Conservation (phyloP, 202 grass and related monocot genomes). For the Thinopyrum obtusiflorum region DNA sequence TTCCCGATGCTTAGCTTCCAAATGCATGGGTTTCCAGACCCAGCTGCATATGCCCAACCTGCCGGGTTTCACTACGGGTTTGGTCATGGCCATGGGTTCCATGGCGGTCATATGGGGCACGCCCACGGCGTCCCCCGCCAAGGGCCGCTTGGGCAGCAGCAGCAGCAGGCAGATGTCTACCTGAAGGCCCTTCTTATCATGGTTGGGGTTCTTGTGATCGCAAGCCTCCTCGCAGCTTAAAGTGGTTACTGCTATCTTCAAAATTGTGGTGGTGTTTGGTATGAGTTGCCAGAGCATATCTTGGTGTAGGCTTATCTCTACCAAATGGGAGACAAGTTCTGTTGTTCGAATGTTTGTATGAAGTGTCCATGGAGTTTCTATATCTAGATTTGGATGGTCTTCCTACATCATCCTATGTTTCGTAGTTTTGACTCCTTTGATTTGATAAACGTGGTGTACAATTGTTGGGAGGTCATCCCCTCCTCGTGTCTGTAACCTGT, state of each 20-base stretch:
- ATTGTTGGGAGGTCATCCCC: slow-evolving; percentile 8
- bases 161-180: slow-evolving; percentile 52
- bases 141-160: slow-evolving; percentile 41
- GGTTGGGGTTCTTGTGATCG: slow-evolving; percentile 49
- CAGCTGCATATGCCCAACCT: slow-evolving; percentile 37
- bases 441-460: slow-evolving; percentile 4
- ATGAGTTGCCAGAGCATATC: not conserved
- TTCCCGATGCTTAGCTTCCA: slow-evolving; percentile 66
- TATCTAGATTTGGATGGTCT: slow-evolving; percentile 18
- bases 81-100: slow-evolving; percentile 55
- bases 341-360: slow-evolving; percentile 13
- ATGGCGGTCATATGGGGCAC: slow-evolving; percentile 47
- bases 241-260: not conserved
- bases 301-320: slow-evolving; percentile 10
- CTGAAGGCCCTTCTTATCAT: slow-evolving; percentile 41
- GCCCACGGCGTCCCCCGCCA: slow-evolving; percentile 37
- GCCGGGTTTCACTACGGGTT: slow-evolving; percentile 56
- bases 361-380: slow-evolving; percentile 27
- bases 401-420: not conserved
- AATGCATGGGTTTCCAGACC: slow-evolving; percentile 55
- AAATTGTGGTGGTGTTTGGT: not conserved
- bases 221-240: slow-evolving; percentile 48
- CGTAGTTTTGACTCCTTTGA: slow-evolving; percentile 16
- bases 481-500: not conserved
- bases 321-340: not conserved